Conservation (phyloP, 2,329 filamentous ascomycete genomes). For the Colletotrichum higginsianum region DNA sequence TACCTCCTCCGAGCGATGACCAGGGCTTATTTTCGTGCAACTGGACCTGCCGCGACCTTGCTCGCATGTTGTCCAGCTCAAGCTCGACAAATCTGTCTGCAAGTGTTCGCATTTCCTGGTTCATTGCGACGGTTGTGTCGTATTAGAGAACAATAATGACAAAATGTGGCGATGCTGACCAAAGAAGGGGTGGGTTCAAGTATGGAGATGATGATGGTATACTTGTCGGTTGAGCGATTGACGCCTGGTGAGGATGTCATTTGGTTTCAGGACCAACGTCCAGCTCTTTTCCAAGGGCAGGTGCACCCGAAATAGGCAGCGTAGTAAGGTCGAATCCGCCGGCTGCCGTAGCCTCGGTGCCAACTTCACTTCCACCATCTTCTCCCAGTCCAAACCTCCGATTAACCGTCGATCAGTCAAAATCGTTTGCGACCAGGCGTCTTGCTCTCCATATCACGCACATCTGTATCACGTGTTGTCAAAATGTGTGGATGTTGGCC, state of each 20-base stretch:
- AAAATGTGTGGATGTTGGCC: constrained; percentile 70
- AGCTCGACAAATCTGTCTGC: background rate
- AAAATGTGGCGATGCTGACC: background rate
- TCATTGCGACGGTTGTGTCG: background rate
- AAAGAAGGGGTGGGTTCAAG: no score
- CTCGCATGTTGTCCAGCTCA: constrained; percentile 40
- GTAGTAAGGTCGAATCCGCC: background rate
- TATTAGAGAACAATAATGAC: background rate
- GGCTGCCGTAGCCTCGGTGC: background rate
- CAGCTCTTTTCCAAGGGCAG: background rate
- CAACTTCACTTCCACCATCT: background rate
- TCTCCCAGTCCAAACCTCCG: background rate
- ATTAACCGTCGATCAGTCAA: background rate
- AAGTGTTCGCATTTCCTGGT: background rate
- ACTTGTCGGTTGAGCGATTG: no score
- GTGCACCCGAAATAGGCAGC: background rate
- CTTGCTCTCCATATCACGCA: background rate
- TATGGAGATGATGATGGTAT: background rate
- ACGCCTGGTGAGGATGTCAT: no score
- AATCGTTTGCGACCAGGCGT: background rate
- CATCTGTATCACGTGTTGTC: constrained; percentile 9
- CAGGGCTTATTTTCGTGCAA: background rate
- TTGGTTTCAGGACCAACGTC: no score
- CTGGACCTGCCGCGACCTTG: background rate
- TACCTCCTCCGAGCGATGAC: background rate